Base-by-base conservation (phyloP, 768 basidiomycete genomes). In the Dentipellis fragilis region DNA sequence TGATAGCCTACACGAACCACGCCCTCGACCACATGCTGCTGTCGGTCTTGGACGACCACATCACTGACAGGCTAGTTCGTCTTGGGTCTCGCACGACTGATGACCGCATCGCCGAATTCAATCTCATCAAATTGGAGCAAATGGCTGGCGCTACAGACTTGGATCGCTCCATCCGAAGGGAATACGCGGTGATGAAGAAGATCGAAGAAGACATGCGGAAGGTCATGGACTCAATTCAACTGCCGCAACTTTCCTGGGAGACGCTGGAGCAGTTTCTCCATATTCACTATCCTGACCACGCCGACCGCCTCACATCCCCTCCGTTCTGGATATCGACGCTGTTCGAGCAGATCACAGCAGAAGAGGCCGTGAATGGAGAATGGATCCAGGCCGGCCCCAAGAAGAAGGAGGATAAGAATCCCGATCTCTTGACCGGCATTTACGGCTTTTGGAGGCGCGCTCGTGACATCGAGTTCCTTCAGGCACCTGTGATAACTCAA, bases 1-100 rank as follows among this genome's bases (percentile, higher is more conserved):
- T 83, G 62, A 75, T 82, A 23, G 77, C 87, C 0, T 88, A 83
- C 68, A 90, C 88, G 0, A 89, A 90, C 59, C 89, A 89, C 46
- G 88, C 88, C 0, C 73, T 90, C 2, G 87, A 90, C 56, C 85
- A 89, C 59, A 76, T 89, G 69, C 69, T 90, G 1, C 70, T 69
- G 4, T 80, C 80, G 0, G 77, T 89, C 3, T 73, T 89, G 1
- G 84, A 89, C 59, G 78, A 77, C 0, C 65, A 67, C 0, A 87
- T 89, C 59, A 88, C 87, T 0, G 66, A 69, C 0, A 77, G 80
- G 38, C 71, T 89, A 19, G 77, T 89, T 2, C 81, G 89, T 0
- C 72, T 89, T 7, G 89, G 89, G 0, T 76, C 82, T n/a, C 76
- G 81, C 14, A 76, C 84, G 0, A 66, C 74, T 0, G 81, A 86